A percentile compares a stretch with the other conserved stretches of the same genome.
Evolutionary conservation across 371 early-diverging fungal genomes (phyloP).

Genomic region (Zancudomyces culisetae): DNA sequence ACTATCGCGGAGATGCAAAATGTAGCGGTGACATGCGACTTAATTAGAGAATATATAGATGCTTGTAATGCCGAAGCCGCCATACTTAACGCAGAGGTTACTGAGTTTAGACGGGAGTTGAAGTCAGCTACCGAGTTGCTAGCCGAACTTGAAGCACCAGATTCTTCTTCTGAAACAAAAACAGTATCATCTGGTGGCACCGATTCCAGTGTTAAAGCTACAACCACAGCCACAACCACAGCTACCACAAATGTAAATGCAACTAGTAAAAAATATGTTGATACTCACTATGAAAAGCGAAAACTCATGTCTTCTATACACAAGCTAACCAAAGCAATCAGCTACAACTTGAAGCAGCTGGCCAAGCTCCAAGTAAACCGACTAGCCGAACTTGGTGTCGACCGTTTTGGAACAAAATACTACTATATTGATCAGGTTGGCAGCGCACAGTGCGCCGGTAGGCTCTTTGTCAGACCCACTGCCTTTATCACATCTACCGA

Average conservation of each 20-base stretch:
- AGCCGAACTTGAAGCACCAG: slow-evolving; percentile 5
- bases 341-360: no score
- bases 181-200: no score
- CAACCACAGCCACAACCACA: no score
- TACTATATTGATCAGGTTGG: slow-evolving; percentile 66
- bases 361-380: slow-evolving; percentile 41
- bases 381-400: slow-evolving; percentile 54
- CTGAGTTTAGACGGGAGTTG: slow-evolving; percentile 43
- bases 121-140: slow-evolving; percentile 24
- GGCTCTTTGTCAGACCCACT: slow-evolving; percentile 35
- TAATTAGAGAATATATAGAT: slow-evolving; percentile 39
- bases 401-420: slow-evolving; percentile 65
- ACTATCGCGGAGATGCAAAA: slow-evolving; percentile 14
- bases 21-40: slow-evolving; percentile 13
- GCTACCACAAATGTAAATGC: no score
- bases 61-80: slow-evolving; percentile 42
- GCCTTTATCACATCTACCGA: background rate
- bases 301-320: no score
- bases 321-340: no score
- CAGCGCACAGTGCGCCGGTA: slow-evolving; percentile 36
- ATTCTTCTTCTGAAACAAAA: no score
- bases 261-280: no score
- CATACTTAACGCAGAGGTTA: slow-evolving; percentile 35
- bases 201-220: no score
- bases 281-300: no score